A percentile compares a stretch with the other conserved stretches of the same genome.
Evolutionary conservation across 129 eudicot species (phyloP).

Genomic region (Pittosporum tobira): DNA sequence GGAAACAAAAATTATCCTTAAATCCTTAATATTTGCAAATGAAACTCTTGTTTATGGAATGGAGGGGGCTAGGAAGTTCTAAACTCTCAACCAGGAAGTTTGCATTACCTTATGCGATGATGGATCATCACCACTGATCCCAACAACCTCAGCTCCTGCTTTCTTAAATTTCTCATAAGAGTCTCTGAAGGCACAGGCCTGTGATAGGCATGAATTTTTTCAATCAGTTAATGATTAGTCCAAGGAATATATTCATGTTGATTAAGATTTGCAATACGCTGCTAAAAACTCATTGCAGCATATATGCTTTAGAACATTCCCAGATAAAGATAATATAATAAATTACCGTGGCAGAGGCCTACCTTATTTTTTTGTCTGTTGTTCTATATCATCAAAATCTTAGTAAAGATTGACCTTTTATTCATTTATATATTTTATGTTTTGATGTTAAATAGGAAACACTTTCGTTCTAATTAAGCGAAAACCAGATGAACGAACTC

Average conservation of each 20-base stretch:
- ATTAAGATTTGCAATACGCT: neutral
- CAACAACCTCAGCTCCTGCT: slow-evolving; percentile 96
- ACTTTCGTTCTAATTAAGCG: too few relatives aligned
- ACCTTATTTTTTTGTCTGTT: too few relatives aligned
- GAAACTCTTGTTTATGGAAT: too few relatives aligned
- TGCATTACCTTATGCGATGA: slow-evolving; percentile 79
- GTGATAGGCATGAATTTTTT: slow-evolving; percentile 12
- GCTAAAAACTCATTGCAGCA: neutral
- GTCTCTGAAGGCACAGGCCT: slow-evolving; percentile 99
- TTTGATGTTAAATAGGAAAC: too few relatives aligned
- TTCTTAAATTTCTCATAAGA: slow-evolving; percentile 97
- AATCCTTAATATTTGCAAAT: too few relatives aligned
- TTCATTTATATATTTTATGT: too few relatives aligned
- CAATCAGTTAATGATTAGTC: neutral
- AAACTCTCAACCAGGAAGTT: neutral
- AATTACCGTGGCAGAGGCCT: neutral
- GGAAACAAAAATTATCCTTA: too few relatives aligned
- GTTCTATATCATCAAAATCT: too few relatives aligned
- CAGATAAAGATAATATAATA: neutral
- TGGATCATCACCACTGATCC: slow-evolving; percentile 87
- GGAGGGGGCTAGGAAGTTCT: too few relatives aligned
- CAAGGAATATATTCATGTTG: neutral
- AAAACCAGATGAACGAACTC: too few relatives aligned
- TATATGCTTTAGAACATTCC: neutral
- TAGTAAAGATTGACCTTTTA: too few relatives aligned